Evolutionary conservation across 805 yeast genomes (phyloP).

Genomic region (Pichia kluyveri): DNA sequence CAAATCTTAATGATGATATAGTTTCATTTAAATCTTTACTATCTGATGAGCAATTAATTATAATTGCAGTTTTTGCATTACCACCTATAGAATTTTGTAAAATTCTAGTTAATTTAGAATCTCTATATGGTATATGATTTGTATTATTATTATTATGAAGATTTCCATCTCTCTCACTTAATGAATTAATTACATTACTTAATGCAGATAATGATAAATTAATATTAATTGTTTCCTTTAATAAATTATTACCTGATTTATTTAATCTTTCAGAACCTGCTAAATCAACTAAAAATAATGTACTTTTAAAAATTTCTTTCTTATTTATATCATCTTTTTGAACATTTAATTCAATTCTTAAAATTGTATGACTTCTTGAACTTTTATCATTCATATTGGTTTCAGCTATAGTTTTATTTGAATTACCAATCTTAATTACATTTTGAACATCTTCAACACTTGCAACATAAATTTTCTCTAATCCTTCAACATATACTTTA

Average conservation of each 20-base stretch:
- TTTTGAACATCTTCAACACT: constrained; percentile 48
- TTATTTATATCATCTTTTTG: constrained; percentile 37
- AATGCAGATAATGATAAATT: constrained; percentile 69
- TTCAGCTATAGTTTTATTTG: constrained; percentile 41
- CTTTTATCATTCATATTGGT: constrained; percentile 33
- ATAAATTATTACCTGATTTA: constrained; percentile 48
- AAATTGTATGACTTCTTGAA: constrained; percentile 74
- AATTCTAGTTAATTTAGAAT: constrained; percentile 69
- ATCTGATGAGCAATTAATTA: constrained; percentile 67
- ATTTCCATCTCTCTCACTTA: constrained; percentile 30
- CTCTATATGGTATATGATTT: constrained; percentile 20
- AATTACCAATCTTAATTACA: constrained; percentile 51
- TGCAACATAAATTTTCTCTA: constrained; percentile 53
- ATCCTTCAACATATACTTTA: constrained; percentile 52
- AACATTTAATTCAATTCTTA: constrained; percentile 52
- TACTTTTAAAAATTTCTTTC: constrained; percentile 47
- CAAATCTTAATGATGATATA: constrained; percentile 64
- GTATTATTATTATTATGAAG: constrained; percentile 35
- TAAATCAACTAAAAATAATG: constrained; percentile 67
- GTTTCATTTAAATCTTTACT: constrained; percentile 52
- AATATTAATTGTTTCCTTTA: constrained; percentile 80
- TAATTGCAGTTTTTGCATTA: constrained; percentile 65
- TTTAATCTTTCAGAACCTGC: constrained; percentile 63
- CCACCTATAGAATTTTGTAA: constrained; percentile 78
- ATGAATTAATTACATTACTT: constrained; percentile 72